phyloP scores from a whole-genome alignment of 805 yeast genomes.

The Yarrowia yakushimensis region DNA sequence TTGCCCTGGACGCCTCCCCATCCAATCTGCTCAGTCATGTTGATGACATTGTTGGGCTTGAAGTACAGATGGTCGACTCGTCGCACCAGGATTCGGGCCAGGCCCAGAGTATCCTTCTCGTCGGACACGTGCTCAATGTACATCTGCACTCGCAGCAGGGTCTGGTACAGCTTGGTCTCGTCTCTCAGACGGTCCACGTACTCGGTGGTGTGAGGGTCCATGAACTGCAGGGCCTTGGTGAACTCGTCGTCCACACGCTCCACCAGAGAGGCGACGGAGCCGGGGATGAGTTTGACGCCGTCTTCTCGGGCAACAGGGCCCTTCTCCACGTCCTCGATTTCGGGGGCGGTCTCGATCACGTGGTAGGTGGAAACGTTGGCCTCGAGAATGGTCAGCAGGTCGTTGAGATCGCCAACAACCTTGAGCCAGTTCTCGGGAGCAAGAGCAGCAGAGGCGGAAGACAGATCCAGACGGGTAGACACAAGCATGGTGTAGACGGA shows the following conservation, averaged over 20 bases:
- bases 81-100: conserved; percentile 67
- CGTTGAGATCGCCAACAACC: conserved; percentile 58
- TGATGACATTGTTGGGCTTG: conserved; percentile 76
- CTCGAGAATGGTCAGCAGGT: conserved; percentile 67
- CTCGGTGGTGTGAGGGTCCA: conserved; percentile 94
- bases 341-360: conserved; percentile 81
- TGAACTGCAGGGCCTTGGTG: conserved; percentile 76
- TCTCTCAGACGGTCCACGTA: conserved; percentile 87
- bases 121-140: conserved; percentile 63
- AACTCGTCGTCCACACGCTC: conserved; percentile 96
- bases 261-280: conserved; percentile 79
- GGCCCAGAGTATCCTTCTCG: conserved; percentile 29
- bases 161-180: conserved; percentile 69
- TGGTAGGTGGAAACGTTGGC: conserved; percentile 53
- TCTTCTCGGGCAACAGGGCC: conserved; percentile 55
- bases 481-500: conserved; percentile 74
- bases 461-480: conserved; percentile 82
- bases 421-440: conserved; percentile 77
- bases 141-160: conserved; percentile 79
- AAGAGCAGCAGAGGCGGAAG: conserved; percentile 64
- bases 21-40: conserved; percentile 65
- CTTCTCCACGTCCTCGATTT: conserved; percentile 65
- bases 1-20: conserved; percentile 53
- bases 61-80: conserved; percentile 91
- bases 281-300: conserved; percentile 73